phyloP scores from a whole-genome alignment of 148 eudicot species.

The Talinum fruticosum region DNA sequence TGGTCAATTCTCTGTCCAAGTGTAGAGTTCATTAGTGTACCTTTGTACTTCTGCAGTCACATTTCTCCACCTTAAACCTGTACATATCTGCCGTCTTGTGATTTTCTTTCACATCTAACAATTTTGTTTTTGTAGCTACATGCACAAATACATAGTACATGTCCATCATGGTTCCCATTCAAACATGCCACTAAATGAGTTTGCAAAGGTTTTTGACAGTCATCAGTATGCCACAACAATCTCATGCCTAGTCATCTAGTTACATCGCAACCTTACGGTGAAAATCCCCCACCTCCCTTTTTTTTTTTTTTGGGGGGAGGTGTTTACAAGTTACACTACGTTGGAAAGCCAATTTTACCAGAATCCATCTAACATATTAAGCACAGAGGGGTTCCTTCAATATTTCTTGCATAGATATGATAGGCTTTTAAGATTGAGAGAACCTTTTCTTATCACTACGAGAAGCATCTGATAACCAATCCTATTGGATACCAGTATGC shows the following conservation, averaged over 20 bases:
- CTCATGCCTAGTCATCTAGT: neutral
- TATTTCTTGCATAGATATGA: no score
- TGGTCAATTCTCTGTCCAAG: neutral
- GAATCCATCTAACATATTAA: neutral
- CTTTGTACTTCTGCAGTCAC: neutral
- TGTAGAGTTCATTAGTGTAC: neutral
- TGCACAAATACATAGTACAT: neutral
- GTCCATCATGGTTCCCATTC: neutral
- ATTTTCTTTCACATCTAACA: neutral
- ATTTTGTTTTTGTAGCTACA: neutral
- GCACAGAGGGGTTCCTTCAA: neutral
- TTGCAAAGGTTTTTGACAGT: neutral
- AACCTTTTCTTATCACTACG: neutral
- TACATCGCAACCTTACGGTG: neutral
- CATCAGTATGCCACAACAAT: neutral
- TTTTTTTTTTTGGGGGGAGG: no score
- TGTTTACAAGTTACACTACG: neutral
- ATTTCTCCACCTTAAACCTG: neutral
- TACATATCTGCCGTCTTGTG: neutral
- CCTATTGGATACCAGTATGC: neutral
- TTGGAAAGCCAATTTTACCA: neutral
- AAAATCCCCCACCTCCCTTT: neutral
- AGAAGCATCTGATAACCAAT: constrained; percentile 1
- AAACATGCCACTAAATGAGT: neutral
- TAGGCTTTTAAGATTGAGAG: neutral